Base-by-base conservation (phyloP, 106 monocot genomes). In the Dendrobium catenatum region DNA sequence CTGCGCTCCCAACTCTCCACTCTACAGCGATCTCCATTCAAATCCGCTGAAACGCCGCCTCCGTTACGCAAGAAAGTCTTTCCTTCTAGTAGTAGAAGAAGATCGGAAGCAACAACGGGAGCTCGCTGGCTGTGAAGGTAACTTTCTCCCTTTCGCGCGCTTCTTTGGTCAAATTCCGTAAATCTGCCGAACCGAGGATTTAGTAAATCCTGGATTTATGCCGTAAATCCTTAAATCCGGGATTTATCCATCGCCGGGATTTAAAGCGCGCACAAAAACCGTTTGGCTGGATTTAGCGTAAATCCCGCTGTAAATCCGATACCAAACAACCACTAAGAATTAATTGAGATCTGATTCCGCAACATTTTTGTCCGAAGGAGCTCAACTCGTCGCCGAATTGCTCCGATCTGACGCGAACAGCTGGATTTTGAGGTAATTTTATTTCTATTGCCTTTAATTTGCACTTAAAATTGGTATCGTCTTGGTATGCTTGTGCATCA, bases 351-450 rank as follows among this genome's bases (percentile, higher is more conserved):
- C 64, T 66, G 24, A 66, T 66, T 66, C 24, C 15, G n/a, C 64
- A 24, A 4, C 6, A n/a, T 22, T 26, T 26, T 26, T 26, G 64
- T n/a, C 64, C 0, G 26, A 66, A 66, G 64, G 26, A 66, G 64
- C 64, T 24, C 26, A 22, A 66, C 2, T 66, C 64, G 26, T 24
- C n/a, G 6, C 64, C 15, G 64, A 66, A 66, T 26, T 66, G 64
- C 64, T 66, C 64, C 64, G 26, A 66, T 66, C 64, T 9, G 26
- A 66, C 6, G 1, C 64, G 26, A 66, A 26, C 26, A 24, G 24
- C 26, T 66, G 64, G 64, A 66, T 66, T 66, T 66, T 66, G 64
- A 66, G 64, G 64, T 66, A 66, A 66, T 24, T 66, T 22, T 66
- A 6, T 24, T 22, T 66, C 26, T 66, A 66, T 66, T 24, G 6